Evolutionary conservation across 2,329 filamentous ascomycete species (phyloP), one percentile per base, ranked within the genome.

Genomic region (Aspergillus alliaceus): DNA sequence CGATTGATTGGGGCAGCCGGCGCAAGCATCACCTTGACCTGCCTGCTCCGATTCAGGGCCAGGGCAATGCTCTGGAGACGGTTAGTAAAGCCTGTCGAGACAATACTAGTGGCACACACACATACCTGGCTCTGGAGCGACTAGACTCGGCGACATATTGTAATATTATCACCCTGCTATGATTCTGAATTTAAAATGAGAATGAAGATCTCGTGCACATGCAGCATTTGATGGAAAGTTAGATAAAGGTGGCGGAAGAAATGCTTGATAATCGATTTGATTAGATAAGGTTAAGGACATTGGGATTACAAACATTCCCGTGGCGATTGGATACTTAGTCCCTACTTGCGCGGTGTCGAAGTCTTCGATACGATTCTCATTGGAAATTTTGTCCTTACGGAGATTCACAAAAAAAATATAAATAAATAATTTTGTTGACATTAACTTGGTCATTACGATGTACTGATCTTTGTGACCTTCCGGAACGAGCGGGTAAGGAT

Each of bases 1-100:
- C 48, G 86, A 81, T 79, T 99, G 93, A 79, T 99, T 99, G 1
- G 95, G 95, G 71, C 95, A 99, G 53, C 93, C 93, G 48, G 89
- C 91, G 79, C 95, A 99, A 42, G 91, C 92, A 76, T 96, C 93
- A 56, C 81, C 82, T 75, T 82, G 77, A 51, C 84, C 85, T 47
- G 84, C 84, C 67, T 78, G 72, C 51, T 78, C 77, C n/a, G 78
- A 80, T 61, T 79, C 77, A 22, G 77, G 95, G 0, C 95, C 95
- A 3, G 93, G 93, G 70, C 95, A 99, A 80, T 98, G 93, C 76
- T 98, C 92, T 79, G 53, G 7, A 34, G 18, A 4, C 11, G 42
- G 39, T 62, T 51, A 61, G 53, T 51, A 25, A 37, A 20, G 18
- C 52, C 34, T 49, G 20, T 22, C 47, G 39, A 9, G 12, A 14